phyloP scores from a whole-genome alignment of 169 alveolate genomes.

The Cryptosporidium tyzzeri region DNA sequence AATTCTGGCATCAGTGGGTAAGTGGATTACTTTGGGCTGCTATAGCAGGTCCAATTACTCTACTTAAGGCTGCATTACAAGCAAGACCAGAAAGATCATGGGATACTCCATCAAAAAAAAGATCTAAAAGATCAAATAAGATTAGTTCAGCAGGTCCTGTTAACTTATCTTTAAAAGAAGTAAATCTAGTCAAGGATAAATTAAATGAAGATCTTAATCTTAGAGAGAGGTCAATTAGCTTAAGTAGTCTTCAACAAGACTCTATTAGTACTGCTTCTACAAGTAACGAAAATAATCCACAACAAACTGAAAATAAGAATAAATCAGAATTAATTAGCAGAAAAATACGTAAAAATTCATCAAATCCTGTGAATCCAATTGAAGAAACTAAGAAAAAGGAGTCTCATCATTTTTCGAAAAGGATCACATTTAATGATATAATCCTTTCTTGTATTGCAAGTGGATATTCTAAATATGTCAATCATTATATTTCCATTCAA shows the following conservation, averaged over 20 bases:
- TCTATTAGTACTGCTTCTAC: neutral
- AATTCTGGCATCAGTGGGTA: conserved; percentile 72
- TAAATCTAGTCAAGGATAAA: conserved; percentile 38
- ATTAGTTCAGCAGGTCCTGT: conserved; percentile 49
- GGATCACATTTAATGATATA: conserved; percentile 72
- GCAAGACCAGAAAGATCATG: conserved; percentile 72
- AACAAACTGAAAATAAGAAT: neutral
- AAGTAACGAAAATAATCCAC: neutral
- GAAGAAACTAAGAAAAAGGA: neutral
- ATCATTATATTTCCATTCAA: conserved; percentile 19
- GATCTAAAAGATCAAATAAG: conserved; percentile 49
- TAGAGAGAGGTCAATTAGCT: neutral
- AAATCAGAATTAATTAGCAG: neutral
- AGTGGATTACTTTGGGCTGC: conserved; percentile 73
- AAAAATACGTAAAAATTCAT: neutral
- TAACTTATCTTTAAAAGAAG: conserved; percentile 26
- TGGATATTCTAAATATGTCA: conserved; percentile 69
- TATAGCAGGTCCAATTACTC: conserved; percentile 65
- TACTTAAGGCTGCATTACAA: conserved; percentile 43
- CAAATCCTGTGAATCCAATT: neutral
- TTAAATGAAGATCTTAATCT: conserved; percentile 16
- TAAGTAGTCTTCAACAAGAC: neutral
- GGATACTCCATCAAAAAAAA: conserved; percentile 42
- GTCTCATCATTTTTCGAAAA: conserved; percentile 32
- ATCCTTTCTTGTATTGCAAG: conserved; percentile 72